phyloP scores from a whole-genome alignment of 2,329 filamentous ascomycete genomes.

The Colletotrichum gloeosporioides region DNA sequence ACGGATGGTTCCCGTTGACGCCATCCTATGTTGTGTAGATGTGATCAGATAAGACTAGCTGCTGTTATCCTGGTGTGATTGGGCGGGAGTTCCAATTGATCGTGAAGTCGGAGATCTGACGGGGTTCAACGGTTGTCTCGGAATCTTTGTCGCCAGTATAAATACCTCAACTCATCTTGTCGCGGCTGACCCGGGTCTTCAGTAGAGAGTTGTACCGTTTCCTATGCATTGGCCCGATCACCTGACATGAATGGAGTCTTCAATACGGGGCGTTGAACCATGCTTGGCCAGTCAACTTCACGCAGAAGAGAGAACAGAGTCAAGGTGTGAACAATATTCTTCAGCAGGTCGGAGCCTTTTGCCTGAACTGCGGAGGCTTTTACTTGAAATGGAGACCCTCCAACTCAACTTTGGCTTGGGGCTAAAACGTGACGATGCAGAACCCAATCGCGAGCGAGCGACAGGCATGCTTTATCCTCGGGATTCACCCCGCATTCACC shows the following conservation, averaged over 20 bases:
- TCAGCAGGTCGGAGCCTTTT: neutral
- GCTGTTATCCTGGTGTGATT: neutral
- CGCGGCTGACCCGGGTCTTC: neutral
- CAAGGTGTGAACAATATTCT: neutral
- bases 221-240: neutral
- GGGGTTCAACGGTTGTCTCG: neutral
- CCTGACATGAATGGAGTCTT: neutral
- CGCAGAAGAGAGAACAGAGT: neutral
- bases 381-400: neutral
- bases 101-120: neutral
- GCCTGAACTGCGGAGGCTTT: neutral
- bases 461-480: neutral
- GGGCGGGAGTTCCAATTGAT: neutral
- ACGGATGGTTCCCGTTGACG: neutral
- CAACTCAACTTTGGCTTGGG: neutral
- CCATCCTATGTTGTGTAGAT: neutral
- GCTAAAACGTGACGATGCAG: neutral
- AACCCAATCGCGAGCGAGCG: neutral
- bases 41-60: neutral
- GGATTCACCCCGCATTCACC: conserved; percentile 5
- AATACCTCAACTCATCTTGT: neutral
- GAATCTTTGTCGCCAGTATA: neutral
- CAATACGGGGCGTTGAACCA: neutral
- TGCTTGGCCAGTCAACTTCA: neutral
- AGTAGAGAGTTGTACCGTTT: neutral